A percentile compares a stretch with the other conserved stretches of the same genome.
Evolutionary conservation across 2,329 filamentous ascomycete species (phyloP).

Genomic region (Epichloe sp.): DNA sequence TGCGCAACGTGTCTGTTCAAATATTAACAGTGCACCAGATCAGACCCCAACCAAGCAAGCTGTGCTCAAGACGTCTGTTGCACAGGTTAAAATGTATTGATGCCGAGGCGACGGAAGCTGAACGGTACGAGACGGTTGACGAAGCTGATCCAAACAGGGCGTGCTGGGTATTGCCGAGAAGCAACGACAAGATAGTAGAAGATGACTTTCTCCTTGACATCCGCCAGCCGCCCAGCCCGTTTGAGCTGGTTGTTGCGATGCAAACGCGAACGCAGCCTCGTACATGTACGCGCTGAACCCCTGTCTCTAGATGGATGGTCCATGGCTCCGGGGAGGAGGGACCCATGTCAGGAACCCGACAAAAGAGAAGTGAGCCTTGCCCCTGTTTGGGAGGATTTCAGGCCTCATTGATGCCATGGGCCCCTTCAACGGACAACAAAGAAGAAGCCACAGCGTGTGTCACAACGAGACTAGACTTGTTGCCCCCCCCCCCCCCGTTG

Average conservation of each 20-base stretch:
- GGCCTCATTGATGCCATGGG: slow-evolving; percentile 1
- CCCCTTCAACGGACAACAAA: slow-evolving; percentile 1
- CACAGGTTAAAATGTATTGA: background rate
- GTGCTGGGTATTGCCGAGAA: background rate
- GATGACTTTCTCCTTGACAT: background rate
- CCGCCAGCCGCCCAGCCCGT: background rate
- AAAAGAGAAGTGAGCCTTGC: slow-evolving; percentile 1
- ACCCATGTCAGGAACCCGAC: slow-evolving; percentile 7
- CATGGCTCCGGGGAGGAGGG: slow-evolving; percentile 7
- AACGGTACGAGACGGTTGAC: background rate
- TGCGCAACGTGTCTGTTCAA: background rate
- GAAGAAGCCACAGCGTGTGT: background rate
- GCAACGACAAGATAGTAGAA: background rate
- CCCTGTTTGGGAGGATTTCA: slow-evolving; percentile 3
- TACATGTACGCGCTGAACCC: background rate
- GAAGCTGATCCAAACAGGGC: background rate
- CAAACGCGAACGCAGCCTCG: slow-evolving; percentile 5
- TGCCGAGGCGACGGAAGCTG: background rate
- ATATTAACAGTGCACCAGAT: background rate
- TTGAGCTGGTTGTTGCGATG: slow-evolving; percentile 2
- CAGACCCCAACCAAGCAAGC: background rate
- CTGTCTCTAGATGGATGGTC: slow-evolving; percentile 1
- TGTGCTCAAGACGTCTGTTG: slow-evolving; percentile 1
- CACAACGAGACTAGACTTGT: background rate
- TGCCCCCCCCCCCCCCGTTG: background rate